A percentile compares a stretch with the other conserved stretches of the same genome.
Evolutionary conservation across 352 stramenopile species (phyloP).

Genomic region (Pythium aquatile): DNA sequence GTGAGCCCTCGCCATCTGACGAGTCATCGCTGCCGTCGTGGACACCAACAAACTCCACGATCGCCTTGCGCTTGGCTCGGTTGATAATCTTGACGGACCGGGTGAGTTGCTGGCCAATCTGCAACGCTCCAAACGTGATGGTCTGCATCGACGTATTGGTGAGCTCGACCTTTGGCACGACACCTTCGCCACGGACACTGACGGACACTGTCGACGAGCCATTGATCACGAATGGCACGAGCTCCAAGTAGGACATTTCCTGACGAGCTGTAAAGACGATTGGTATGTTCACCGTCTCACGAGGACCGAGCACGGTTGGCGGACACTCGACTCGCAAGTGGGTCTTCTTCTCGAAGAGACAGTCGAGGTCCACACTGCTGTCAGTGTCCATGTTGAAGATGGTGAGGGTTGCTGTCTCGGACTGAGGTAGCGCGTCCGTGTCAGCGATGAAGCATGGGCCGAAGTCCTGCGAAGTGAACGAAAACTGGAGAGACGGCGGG

Average conservation of each 20-base stretch:
- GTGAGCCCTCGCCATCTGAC: conserved; percentile 24
- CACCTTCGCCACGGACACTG: conserved; percentile 69
- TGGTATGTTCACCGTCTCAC: conserved; percentile 70
- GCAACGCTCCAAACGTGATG: conserved; percentile 80
- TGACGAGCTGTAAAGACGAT: conserved; percentile 89
- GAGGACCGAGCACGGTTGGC: conserved; percentile 78
- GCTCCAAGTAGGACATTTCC: conserved; percentile 78
- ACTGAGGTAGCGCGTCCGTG: conserved; percentile 47
- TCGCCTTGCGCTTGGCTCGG: conserved; percentile 72
- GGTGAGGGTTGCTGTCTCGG: conserved; percentile 55
- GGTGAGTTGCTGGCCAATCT: conserved; percentile 72
- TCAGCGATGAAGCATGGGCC: conserved; percentile 91
- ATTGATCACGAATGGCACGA: conserved; percentile 91
- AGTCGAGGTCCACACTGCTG: conserved; percentile 84
- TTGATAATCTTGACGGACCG: conserved; percentile 86
- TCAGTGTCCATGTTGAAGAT: conserved; percentile 90
- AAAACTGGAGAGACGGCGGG: conserved; percentile 87
- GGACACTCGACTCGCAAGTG: conserved; percentile 84
- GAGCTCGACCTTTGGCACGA: conserved; percentile 84
- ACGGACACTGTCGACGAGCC: conserved; percentile 77
- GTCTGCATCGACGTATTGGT: conserved; percentile 83
- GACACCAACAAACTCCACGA: conserved; percentile 53
- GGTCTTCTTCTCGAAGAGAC: conserved; percentile 86
- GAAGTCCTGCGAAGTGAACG: conserved; percentile 90
- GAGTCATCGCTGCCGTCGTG: not conserved